These are phyloP conservation scores for Leccinum subgranulosum DNA, from an alignment of 768 basidiomycete species.

Conservation along the genomic window DNA sequence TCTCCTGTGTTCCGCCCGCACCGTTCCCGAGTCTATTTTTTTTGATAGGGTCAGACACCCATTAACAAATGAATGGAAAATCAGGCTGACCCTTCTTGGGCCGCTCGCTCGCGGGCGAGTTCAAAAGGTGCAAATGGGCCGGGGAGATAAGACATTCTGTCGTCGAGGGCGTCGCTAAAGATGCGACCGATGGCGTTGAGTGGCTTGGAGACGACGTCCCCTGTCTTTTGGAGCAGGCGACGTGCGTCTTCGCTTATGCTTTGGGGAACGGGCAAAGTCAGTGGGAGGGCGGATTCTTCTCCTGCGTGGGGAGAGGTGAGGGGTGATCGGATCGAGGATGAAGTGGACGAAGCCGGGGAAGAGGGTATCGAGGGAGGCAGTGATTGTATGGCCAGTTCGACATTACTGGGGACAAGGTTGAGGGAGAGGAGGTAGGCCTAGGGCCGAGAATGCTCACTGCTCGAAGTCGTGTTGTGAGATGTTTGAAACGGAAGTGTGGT, in stretches of 20 bases:
- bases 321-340: conserved; percentile 36
- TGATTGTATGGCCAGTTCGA: conserved; percentile 57
- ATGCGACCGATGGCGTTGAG: conserved; percentile 87
- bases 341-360: conserved; percentile 31
- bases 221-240: conserved; percentile 83
- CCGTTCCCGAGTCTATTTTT: conserved; percentile 27
- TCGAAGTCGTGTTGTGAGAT: conserved; percentile 95
- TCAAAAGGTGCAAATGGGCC: conserved; percentile 71
- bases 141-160: conserved; percentile 60
- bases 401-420: conserved; percentile 39
- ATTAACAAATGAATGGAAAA: not conserved
- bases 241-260: conserved; percentile 65
- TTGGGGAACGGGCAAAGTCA: conserved; percentile 55
- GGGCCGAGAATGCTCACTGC: conserved; percentile 38
- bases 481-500: conserved; percentile 89
- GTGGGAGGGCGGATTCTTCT: conserved; percentile 84
- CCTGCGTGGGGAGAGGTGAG: conserved; percentile 58
- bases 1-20: conserved; percentile 39
- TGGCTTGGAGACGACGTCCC: conserved; percentile 87
- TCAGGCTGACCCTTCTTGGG: conserved; percentile 35
- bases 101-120: conserved; percentile 49
- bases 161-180: conserved; percentile 80
- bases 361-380: conserved; percentile 33
- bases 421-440: conserved; percentile 1
- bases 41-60: not conserved